Percentiles rank a stretch among this genome's conserved stretches.
Evolutionary conservation across 2,329 filamentous ascomycete species (phyloP).

Genomic region (Volutella citrinella): DNA sequence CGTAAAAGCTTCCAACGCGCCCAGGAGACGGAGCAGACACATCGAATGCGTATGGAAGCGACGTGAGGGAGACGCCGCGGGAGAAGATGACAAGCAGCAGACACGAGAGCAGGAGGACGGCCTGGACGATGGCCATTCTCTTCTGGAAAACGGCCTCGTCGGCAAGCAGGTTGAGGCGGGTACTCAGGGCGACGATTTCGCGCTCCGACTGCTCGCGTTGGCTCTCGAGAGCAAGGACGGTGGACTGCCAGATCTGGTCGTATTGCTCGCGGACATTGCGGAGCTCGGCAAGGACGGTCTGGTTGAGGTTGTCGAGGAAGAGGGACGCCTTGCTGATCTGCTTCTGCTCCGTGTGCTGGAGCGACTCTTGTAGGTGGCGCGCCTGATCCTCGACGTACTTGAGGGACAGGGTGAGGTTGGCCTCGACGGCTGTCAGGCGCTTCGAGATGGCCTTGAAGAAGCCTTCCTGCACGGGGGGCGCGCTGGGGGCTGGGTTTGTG

Average conservation of each 20-base stretch:
- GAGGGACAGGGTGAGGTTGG: conserved; percentile 87
- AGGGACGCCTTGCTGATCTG: conserved; percentile 79
- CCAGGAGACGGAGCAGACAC: no score
- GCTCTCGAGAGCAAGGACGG: conserved; percentile 84
- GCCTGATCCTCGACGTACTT: conserved; percentile 98
- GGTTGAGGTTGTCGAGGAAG: conserved; percentile 83
- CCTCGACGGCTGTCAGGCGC: conserved; percentile 83
- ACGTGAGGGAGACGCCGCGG: conserved; percentile 42
- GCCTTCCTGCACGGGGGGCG: conserved; percentile 89
- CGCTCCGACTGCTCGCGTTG: conserved; percentile 81
- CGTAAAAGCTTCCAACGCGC: no score
- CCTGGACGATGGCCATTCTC: conserved; percentile 90
- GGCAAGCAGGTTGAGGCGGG: conserved; percentile 81
- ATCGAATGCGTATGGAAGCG: no score
- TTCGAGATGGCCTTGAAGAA: conserved; percentile 98
- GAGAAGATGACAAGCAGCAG: conserved; percentile 85
- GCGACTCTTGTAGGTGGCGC: conserved; percentile 80
- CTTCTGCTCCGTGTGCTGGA: conserved; percentile 80
- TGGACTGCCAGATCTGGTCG: conserved; percentile 95
- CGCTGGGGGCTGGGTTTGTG: conserved; percentile 31
- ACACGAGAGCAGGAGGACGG: conserved; percentile 80
- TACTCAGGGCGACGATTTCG: conserved; percentile 78
- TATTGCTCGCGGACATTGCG: conserved; percentile 79
- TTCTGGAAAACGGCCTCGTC: conserved; percentile 88
- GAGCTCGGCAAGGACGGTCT: conserved; percentile 79